Conservation (phyloP, 768 basidiomycete species). For the Tulasnella sp. region DNA sequence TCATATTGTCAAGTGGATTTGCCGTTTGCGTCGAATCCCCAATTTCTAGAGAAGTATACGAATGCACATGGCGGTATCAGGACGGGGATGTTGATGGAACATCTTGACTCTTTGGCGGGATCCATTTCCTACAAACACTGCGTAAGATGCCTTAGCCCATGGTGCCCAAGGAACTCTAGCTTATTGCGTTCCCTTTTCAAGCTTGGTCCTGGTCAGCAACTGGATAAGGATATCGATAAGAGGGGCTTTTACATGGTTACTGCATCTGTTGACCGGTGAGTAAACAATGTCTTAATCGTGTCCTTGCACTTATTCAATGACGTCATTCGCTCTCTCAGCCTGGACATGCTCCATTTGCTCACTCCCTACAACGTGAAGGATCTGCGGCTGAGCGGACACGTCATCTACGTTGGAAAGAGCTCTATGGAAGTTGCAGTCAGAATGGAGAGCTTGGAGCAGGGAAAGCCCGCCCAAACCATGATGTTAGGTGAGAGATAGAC, state of each 20-base stretch:
- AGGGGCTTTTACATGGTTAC: slow-evolving; percentile 79
- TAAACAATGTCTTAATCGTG: slow-evolving; percentile 10
- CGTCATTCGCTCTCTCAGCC: slow-evolving; percentile 36
- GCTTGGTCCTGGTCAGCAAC: slow-evolving; percentile 10
- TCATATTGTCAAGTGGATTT: slow-evolving; percentile 64
- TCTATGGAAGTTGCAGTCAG: slow-evolving; percentile 85
- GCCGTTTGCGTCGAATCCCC: slow-evolving; percentile 57
- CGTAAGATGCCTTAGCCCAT: neutral
- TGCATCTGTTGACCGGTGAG: slow-evolving; percentile 70
- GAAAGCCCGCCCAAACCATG: slow-evolving; percentile 52
- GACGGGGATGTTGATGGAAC: slow-evolving; percentile 71
- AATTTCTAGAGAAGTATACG: slow-evolving; percentile 62
- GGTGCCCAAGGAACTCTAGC: neutral
- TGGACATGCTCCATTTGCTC: slow-evolving; percentile 63
- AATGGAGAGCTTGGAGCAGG: slow-evolving; percentile 61
- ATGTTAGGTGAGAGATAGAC: slow-evolving; percentile 50
- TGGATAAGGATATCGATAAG: slow-evolving; percentile 41
- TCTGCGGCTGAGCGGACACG: slow-evolving; percentile 71
- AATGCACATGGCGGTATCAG: slow-evolving; percentile 69
- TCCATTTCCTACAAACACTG: slow-evolving; percentile 76
- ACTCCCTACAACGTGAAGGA: slow-evolving; percentile 47
- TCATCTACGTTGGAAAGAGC: slow-evolving; percentile 69
- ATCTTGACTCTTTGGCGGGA: slow-evolving; percentile 79
- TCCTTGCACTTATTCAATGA: neutral
- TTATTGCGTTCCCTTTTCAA: neutral